Evolutionary conservation across 2,329 filamentous ascomycete species (phyloP).

Genomic region (Pleurostoma richardsiae): DNA sequence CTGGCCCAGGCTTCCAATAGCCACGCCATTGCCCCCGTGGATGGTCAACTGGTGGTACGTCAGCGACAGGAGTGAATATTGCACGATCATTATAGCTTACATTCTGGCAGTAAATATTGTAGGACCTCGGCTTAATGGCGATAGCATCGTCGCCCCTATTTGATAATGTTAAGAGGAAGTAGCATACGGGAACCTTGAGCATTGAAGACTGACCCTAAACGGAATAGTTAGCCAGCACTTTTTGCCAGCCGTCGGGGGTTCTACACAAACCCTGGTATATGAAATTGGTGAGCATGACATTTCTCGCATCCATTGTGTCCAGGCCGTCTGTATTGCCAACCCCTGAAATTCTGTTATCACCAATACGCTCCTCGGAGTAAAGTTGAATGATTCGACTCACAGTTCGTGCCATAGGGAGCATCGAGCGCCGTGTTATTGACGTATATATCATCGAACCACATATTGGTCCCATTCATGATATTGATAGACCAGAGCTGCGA

Average conservation of each 20-base stretch:
- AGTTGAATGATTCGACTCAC: constrained; percentile 40
- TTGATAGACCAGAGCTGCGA: constrained; percentile 49
- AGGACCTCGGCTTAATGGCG: constrained; percentile 51
- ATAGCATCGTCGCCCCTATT: constrained; percentile 47
- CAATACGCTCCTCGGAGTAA: background rate
- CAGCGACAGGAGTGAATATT: background rate
- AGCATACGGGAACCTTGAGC: too few relatives aligned
- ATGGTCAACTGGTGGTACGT: constrained; percentile 26
- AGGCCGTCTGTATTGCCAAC: constrained; percentile 41
- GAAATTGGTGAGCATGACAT: constrained; percentile 44
- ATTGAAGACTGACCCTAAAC: too few relatives aligned
- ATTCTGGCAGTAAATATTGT: constrained; percentile 42
- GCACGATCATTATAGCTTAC: constrained; percentile 13
- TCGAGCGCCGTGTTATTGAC: constrained; percentile 43
- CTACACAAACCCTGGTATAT: constrained; percentile 38
- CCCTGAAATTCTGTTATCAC: too few relatives aligned
- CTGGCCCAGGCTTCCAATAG: constrained; percentile 49
- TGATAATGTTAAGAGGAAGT: too few relatives aligned
- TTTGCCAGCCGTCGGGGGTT: too few relatives aligned
- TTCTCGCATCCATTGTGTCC: constrained; percentile 49
- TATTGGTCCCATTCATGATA: constrained; percentile 52
- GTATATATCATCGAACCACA: constrained; percentile 44
- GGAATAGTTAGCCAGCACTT: too few relatives aligned
- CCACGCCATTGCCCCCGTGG: constrained; percentile 49
- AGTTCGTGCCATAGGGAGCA: constrained; percentile 45